Evolutionary conservation across 371 early-diverging fungal species (phyloP), one percentile per base, ranked within the genome.

Genomic region (Rhizopus microsporus): DNA sequence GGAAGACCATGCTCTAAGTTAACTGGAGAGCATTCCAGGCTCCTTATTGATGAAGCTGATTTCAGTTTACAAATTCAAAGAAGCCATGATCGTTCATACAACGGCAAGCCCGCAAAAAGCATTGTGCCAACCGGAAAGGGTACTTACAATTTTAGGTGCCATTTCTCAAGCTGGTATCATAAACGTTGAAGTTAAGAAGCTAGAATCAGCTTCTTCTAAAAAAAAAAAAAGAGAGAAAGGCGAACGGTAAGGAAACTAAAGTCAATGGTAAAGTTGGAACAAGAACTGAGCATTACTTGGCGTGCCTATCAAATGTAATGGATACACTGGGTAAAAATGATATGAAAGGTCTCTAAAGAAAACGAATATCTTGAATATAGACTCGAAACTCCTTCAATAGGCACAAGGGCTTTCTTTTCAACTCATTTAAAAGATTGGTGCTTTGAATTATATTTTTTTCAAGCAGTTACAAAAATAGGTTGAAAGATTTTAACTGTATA

Each of bases 11-110:
- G 16, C 39, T 30, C 7, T 54, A 58, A 63, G 63, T 54, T 62
- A 50, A 60, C 55, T 60, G 60, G 49, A 49, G 55, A 55, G 47
- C 56, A 56, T 56, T 62, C 62, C 56, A 62, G 56, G 46, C n/a
- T n/a, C n/a, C n/a, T n/a, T n/a, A n/a, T 61, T 29, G 55, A 50
- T 62, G 62, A 62, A 56, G 56, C 62, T 32, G 56, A 56, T 51
- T 43, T 56, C 48, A 45, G 51, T 54, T 51, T 62, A 31, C 60
- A 54, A 54, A 48, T 49, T 5, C 46, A 46, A 46, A 53, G 43
- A 40, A 54, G 39, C 54, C 51, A 48, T 31, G 54, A 39, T 16
- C 54, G 60, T 49, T 60, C 60, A 43, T 42, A 32, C 32, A 60
- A 60, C 50, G 60, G 34, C 34, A 37, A 29, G 30, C 55, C 60